Percentiles rank a stretch among this genome's conserved stretches.
These are phyloP conservation scores for Calamus simplicifolius DNA, from an alignment of 176 grass and related monocot species.

Conservation along the genomic window DNA sequence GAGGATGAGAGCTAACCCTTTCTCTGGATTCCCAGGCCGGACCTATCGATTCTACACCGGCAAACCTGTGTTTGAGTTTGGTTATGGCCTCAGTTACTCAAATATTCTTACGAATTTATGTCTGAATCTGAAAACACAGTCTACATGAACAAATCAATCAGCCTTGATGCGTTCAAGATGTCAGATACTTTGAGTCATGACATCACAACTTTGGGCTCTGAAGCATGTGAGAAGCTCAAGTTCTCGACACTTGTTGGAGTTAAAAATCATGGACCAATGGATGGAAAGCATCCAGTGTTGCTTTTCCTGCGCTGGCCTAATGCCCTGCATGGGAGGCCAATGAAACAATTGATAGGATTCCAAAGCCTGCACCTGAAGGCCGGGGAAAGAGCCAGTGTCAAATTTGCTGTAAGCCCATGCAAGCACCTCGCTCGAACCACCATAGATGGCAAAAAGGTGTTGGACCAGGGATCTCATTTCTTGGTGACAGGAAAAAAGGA, in stretches of 20 bases:
- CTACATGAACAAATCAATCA: not conserved
- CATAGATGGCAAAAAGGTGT: conserved; percentile 47
- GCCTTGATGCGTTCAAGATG: not conserved
- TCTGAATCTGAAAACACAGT: not conserved
- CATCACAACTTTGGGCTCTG: no score
- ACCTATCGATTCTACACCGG: conserved; percentile 83
- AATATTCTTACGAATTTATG: conserved; percentile 29
- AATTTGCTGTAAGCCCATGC: conserved; percentile 40
- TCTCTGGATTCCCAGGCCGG: conserved; percentile 51
- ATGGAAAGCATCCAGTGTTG: conserved; percentile 56
- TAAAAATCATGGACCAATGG: conserved; percentile 54
- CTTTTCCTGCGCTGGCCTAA: conserved; percentile 58
- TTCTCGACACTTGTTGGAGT: conserved; percentile 19
- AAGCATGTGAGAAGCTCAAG: no score
- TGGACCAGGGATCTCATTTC: conserved; percentile 55
- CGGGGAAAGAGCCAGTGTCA: conserved; percentile 21
- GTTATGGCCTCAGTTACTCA: conserved; percentile 77
- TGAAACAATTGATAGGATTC: conserved; percentile 56
- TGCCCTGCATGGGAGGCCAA: conserved; percentile 17
- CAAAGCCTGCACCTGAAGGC: conserved; percentile 35
- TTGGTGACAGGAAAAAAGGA: conserved; percentile 40
- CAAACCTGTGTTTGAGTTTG: conserved; percentile 48
- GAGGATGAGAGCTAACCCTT: conserved; percentile 57
- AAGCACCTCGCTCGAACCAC: conserved; percentile 39
- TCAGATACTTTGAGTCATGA: not conserved